Percentiles rank a stretch among this genome's conserved stretches.
These are phyloP conservation scores for Paramecium caudatum DNA, from an alignment of 73 alveolate species.

Conservation along the genomic window DNA sequence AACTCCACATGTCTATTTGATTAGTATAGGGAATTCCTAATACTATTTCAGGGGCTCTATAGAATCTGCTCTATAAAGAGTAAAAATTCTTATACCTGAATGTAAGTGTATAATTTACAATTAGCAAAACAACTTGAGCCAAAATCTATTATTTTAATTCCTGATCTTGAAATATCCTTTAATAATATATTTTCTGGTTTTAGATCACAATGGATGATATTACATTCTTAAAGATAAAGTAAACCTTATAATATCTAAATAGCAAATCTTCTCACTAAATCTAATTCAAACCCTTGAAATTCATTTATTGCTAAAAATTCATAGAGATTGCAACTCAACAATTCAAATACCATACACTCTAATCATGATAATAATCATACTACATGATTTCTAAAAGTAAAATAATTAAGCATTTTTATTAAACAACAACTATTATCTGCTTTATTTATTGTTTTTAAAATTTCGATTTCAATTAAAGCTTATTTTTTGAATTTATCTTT, in stretches of 20 bases:
- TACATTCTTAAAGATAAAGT: slow-evolving; percentile 78
- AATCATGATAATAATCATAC: slow-evolving; percentile 77
- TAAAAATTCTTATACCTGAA: background rate
- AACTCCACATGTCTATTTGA: slow-evolving; percentile 89
- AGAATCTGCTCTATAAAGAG: slow-evolving; percentile 79
- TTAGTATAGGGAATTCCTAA: slow-evolving; percentile 84
- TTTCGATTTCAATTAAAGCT: slow-evolving; percentile 89
- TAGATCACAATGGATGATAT: slow-evolving; percentile 91
- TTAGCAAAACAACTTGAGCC: slow-evolving; percentile 87
- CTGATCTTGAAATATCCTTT: slow-evolving; percentile 80
- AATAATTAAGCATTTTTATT: slow-evolving; percentile 82
- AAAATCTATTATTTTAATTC: slow-evolving; percentile 86
- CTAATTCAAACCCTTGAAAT: slow-evolving; percentile 88
- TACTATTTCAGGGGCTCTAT: slow-evolving; percentile 88
- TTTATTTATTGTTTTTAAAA: slow-evolving; percentile 79
- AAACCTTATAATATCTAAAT: slow-evolving; percentile 84
- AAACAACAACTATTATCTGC: slow-evolving; percentile 74
- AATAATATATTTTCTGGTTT: slow-evolving; percentile 94
- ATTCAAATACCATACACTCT: slow-evolving; percentile 82
- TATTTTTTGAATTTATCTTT: slow-evolving; percentile 82
- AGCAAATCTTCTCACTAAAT: slow-evolving; percentile 94
- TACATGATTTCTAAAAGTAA: slow-evolving; percentile 87
- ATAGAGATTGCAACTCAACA: slow-evolving; percentile 87
- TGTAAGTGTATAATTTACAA: slow-evolving; percentile 83
- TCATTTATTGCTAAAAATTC: slow-evolving; percentile 90